Evolutionary conservation across 2,329 filamentous ascomycete species (phyloP), one percentile per base, ranked within the genome.

Genomic region (Sarocladiaceae sp.): DNA sequence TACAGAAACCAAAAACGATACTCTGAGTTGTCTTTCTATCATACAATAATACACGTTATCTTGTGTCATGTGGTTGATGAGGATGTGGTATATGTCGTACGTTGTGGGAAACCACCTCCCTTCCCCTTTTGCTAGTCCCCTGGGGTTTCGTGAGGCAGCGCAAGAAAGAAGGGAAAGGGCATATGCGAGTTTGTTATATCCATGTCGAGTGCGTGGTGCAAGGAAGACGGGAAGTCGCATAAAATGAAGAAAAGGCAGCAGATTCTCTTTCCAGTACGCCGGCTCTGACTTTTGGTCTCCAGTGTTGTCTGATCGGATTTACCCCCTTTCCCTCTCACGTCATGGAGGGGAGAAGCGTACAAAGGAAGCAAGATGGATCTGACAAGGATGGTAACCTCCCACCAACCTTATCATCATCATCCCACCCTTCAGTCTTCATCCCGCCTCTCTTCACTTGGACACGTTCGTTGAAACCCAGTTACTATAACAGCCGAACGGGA

Each of bases 31-130:
- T 40, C 15, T 44, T 16, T 44, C 27, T 48, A 48, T 48, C 46
- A 33, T 48, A 48, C 46, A 48, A 35, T 19, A 40, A 40, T 47
- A 44, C 45, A 47, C 18, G 27, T 24, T 43, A 19, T 20, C 33
- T 35, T 6, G 34, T 39, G 34, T 26, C 13, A 19, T 39, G 18
- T 23, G 7, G 26, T 41, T 39, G 34, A 39, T 39, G 34, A 39
- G 10, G n/a, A 20, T 39, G 33, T 19, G 23, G 21, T 29, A 5
- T 29, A 41, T 29, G 29, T 41, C 37, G 9, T 41, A 19, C 29
- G 23, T 29, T 20, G 33, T 35, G 16, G 16, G 16, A 20, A 20
- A n/a, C n/a, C n/a, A n/a, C n/a, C n/a, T n/a, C n/a, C n/a, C n/a
- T n/a, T n/a, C n/a, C n/a, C n/a, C n/a, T n/a, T n/a, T n/a, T n/a